These are phyloP conservation scores for Mangifera indica DNA, from an alignment of 345 rosid species.

Conservation along the genomic window DNA sequence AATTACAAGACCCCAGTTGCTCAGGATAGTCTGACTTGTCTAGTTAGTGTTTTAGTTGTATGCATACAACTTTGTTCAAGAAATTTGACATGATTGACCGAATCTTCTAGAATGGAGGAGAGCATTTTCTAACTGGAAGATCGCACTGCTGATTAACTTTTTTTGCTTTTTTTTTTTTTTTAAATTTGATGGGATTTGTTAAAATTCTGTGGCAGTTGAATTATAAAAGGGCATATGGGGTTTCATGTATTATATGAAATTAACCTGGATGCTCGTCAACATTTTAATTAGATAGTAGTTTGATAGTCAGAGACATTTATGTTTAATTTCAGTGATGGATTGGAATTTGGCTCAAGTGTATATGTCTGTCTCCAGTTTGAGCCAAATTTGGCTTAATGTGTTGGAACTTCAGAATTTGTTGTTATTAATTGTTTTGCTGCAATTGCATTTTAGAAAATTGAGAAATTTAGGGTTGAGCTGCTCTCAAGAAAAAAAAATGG, in stretches of 20 bases:
- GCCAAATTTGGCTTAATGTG: neutral
- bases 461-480: neutral
- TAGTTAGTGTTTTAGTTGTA: neutral
- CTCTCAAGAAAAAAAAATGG: neutral
- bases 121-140: no score
- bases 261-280: no score
- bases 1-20: neutral
- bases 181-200: no score
- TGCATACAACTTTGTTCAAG: neutral
- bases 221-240: no score
- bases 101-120: no score
- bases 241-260: no score
- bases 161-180: no score
- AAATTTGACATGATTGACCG: neutral
- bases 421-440: neutral
- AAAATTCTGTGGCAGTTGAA: no score
- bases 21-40: neutral
- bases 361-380: neutral
- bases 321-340: neutral
- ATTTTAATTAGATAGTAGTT: no score
- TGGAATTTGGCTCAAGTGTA: neutral
- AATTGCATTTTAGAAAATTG: neutral
- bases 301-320: neutral
- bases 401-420: neutral
- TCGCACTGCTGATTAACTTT: no score